phyloP scores from a whole-genome alignment of 2,329 filamentous ascomycete species.

The Diaporthe citrichinensis region DNA sequence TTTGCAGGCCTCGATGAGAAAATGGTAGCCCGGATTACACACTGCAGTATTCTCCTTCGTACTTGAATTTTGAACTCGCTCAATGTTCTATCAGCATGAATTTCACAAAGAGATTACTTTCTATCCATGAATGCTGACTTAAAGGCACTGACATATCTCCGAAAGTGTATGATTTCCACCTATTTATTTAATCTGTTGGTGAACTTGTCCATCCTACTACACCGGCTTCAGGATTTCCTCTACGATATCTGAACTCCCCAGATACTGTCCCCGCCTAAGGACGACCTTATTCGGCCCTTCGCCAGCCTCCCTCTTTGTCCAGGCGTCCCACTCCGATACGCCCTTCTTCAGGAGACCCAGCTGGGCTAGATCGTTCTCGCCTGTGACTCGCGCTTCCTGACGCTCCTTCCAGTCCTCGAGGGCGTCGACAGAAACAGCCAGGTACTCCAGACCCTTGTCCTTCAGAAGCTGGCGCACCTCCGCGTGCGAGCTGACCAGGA shows the following conservation, averaged over 20 bases:
- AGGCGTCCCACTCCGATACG: neutral
- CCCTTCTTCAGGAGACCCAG: conserved; percentile 1
- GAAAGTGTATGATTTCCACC: neutral
- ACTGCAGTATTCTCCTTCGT: neutral
- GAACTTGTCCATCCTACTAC: too few species aligned
- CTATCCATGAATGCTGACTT: neutral
- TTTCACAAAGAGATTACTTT: too few species aligned
- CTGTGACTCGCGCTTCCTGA: neutral
- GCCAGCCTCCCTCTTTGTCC: neutral
- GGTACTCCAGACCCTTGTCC: neutral
- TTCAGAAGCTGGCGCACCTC: conserved; percentile 1
- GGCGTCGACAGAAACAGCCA: conserved; percentile 3
- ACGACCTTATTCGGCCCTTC: neutral
- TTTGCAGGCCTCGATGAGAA: neutral
- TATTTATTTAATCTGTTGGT: neutral
- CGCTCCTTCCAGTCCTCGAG: conserved; percentile 20
- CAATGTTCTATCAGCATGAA: too few species aligned
- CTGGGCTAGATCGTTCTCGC: neutral
- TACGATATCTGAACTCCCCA: neutral
- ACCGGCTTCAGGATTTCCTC: neutral
- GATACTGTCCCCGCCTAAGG: neutral
- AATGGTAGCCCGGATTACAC: too few species aligned
- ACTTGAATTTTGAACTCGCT: too few species aligned
- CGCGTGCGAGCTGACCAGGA: conserved; percentile 1
- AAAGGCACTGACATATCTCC: neutral